Base-by-base conservation (phyloP, 192 early-diverging fungal species). In the Coemansia guatemalensis region DNA sequence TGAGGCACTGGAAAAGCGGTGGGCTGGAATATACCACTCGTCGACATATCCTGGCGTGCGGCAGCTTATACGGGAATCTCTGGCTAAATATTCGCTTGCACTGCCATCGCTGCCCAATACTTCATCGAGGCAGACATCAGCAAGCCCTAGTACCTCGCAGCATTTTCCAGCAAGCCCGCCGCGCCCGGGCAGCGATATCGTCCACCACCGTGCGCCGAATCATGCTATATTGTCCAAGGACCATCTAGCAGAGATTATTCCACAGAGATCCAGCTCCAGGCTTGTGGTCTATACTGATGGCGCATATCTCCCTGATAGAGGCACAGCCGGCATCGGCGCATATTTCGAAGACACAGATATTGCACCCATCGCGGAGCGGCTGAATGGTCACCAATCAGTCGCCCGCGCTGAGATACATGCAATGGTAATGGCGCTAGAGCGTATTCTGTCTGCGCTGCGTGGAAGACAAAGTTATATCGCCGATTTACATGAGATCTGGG, bases 171-270 rank as follows among this genome's bases (percentile, higher is more conserved):
- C 53, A 54, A n/a, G 17, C 53, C 53, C 39, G 3, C 5, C 9
- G 39, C 39, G 39, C 17, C 24, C 23, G 18, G 58, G 18, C n/a
- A 65, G 65, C 62, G 60, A 63, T 18, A 53, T 79, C 7, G 71
- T 74, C 50, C 64, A 65, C 27, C 62, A 63, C 4, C 54, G 77
- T 11, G 26, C 77, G 53, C 64, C 67, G 22, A 69, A 72, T 48
- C 71, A 79, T 14, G 70, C 71, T 3, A 64, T 61, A 8, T 58
- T 79, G 22, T 73, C 71, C 29, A 48, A 55, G 17, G 71, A 79
- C 48, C 77, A 79, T 32, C 47, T 79, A 22, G 77, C 77, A 0
- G 68, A 79, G 27, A 56, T 79, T 9, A 53, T 79, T n/a, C 77
- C 77, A 1, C 22, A 33, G 54, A 64, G 71, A 0, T 59, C 67